Evolutionary conservation across 2,329 filamentous ascomycete species (phyloP).

Genomic region (Pseudocercospora musae): DNA sequence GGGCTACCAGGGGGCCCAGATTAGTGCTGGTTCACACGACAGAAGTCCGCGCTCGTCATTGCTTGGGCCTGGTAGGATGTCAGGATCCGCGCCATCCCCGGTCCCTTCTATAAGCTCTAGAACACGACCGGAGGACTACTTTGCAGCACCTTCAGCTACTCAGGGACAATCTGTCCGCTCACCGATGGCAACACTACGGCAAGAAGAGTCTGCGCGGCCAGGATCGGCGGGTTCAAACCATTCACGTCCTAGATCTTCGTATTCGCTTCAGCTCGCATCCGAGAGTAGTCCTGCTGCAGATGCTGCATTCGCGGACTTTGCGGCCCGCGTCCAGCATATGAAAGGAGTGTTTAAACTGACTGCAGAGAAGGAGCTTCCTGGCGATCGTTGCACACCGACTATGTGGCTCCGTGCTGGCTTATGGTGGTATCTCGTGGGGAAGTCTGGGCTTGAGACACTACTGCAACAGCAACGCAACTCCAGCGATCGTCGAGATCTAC

Average conservation of each 20-base stretch:
- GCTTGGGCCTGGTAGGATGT: constrained; percentile 9
- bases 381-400: constrained; percentile 58
- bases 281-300: constrained; percentile 50
- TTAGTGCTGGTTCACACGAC: constrained; percentile 8
- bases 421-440: constrained; percentile 89
- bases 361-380: constrained; percentile 67
- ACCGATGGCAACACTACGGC: constrained; percentile 19
- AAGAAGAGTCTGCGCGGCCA: constrained; percentile 24
- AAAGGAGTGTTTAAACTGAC: constrained; percentile 74
- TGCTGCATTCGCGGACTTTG: constrained; percentile 68
- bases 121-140: constrained; percentile 22
- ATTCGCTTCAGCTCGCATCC: constrained; percentile 22
- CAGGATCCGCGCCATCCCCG: constrained; percentile 10
- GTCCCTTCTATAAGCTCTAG: constrained; percentile 18
- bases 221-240: constrained; percentile 21
- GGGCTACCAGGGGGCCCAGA: constrained; percentile 10
- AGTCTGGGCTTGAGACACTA: constrained; percentile 68
- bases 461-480: constrained; percentile 51
- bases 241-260: constrained; percentile 23
- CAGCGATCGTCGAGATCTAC: constrained; percentile 50
- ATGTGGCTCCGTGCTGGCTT: constrained; percentile 66
- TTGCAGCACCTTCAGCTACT: constrained; percentile 11
- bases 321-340: constrained; percentile 67
- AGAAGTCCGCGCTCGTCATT: constrained; percentile 18
- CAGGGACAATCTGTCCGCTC: constrained; percentile 15